These are phyloP conservation scores for Coccomyxa subellipsoidea DNA, from an alignment of 163 green algal species.

Conservation along the genomic window DNA sequence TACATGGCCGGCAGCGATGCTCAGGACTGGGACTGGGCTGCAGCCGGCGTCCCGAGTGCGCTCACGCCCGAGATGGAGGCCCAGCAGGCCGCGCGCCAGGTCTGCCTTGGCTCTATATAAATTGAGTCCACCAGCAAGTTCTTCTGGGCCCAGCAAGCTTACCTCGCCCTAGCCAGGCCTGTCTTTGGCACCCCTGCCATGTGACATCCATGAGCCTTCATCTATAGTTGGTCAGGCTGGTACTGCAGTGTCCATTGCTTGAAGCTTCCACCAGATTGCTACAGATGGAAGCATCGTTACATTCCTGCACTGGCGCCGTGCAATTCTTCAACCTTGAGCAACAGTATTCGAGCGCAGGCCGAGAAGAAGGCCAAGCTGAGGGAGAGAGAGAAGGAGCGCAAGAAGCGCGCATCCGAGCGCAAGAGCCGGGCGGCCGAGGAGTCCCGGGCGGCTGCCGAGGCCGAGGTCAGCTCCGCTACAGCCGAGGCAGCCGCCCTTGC, in stretches of 20 bases:
- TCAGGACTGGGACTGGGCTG: constrained; percentile 60
- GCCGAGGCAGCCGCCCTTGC: constrained; percentile 1
- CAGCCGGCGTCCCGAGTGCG: constrained; percentile 54
- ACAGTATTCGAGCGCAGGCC: constrained; percentile 42
- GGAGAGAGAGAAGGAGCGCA: constrained; percentile 65
- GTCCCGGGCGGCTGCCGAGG: constrained; percentile 16
- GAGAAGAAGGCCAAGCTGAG: constrained; percentile 69
- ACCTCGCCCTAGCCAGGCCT: not conserved
- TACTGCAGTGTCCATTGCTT: too few species aligned
- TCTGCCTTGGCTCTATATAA: constrained; percentile 6
- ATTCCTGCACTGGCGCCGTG: too few species aligned
- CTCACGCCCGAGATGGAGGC: constrained; percentile 71
- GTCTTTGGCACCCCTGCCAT: not conserved
- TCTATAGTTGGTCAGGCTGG: too few species aligned
- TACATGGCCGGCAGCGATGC: constrained; percentile 44
- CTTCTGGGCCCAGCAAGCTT: not conserved
- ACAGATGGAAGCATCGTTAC: too few species aligned
- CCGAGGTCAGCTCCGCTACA: constrained; percentile 17
- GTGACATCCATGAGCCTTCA: too few species aligned
- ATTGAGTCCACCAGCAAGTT: not conserved
- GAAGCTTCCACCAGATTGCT: too few species aligned
- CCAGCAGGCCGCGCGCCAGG: constrained; percentile 62
- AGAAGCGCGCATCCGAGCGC: constrained; percentile 29
- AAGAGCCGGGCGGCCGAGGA: constrained; percentile 39
- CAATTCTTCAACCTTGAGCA: too few species aligned